Evolutionary conservation across 2,329 filamentous ascomycete genomes (phyloP).

Genomic region (Paraconiothyrium sp.): DNA sequence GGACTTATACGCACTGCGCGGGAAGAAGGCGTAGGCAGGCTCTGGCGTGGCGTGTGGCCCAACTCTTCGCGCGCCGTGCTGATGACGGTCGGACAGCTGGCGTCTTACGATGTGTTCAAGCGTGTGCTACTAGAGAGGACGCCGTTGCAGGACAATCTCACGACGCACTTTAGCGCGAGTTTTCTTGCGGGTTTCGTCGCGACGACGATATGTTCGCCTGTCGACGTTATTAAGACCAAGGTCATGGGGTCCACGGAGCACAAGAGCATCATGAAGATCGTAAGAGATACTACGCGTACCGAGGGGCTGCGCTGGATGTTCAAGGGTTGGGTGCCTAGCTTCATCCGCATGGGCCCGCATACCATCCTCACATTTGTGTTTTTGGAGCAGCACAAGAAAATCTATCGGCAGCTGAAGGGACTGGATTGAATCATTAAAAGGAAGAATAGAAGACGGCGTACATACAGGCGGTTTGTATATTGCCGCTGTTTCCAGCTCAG

Average conservation of each 20-base stretch:
- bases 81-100: slow-evolving; percentile 87
- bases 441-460: not conserved
- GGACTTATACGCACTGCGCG: slow-evolving; percentile 87
- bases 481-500: not conserved
- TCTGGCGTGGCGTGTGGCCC: slow-evolving; percentile 87
- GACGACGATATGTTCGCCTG: slow-evolving; percentile 83
- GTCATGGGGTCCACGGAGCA: slow-evolving; percentile 76
- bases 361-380: slow-evolving; percentile 89
- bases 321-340: slow-evolving; percentile 87
- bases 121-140: slow-evolving; percentile 71
- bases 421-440: slow-evolving; percentile 22
- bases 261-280: slow-evolving; percentile 65
- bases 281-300: slow-evolving; percentile 72
- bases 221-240: slow-evolving; percentile 89
- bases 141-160: slow-evolving; percentile 72
- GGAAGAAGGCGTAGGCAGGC: slow-evolving; percentile 77
- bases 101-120: slow-evolving; percentile 87
- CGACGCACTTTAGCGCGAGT: slow-evolving; percentile 80
- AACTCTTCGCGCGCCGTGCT: slow-evolving; percentile 83
- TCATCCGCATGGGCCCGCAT: slow-evolving; percentile 74
- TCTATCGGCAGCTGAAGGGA: slow-evolving; percentile 63
- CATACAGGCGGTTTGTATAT: not conserved
- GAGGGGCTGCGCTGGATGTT: slow-evolving; percentile 87
- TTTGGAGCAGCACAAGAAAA: slow-evolving; percentile 84
- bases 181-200: slow-evolving; percentile 84